Evolutionary conservation across 2,329 filamentous ascomycete species (phyloP).

Genomic region (Dactylellina cionopaga): DNA sequence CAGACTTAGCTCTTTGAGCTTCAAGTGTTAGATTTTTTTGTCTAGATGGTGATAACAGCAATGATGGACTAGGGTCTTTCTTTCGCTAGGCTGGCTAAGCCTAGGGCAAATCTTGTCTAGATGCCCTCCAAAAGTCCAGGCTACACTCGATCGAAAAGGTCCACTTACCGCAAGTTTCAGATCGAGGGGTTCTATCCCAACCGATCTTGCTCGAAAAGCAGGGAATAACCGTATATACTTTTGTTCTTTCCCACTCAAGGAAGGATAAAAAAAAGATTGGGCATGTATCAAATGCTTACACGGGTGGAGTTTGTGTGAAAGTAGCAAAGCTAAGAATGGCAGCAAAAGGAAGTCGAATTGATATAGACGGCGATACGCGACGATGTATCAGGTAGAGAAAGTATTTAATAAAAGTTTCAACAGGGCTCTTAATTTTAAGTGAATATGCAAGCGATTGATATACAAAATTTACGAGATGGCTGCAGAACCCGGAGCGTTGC

Average conservation of each 20-base stretch:
- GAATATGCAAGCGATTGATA: slow-evolving; percentile 41
- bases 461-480: slow-evolving; percentile 53
- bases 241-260: no score
- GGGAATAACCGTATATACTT: slow-evolving; percentile 6
- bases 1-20: slow-evolving; percentile 29
- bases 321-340: slow-evolving; percentile 18
- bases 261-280: neutral
- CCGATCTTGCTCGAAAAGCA: slow-evolving; percentile 36
- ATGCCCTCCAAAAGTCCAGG: slow-evolving; percentile 36
- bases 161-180: slow-evolving; percentile 54
- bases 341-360: slow-evolving; percentile 9
- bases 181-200: slow-evolving; percentile 34
- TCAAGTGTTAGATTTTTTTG: slow-evolving; percentile 33
- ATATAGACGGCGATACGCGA: slow-evolving; percentile 45
- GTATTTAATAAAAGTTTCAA: slow-evolving; percentile 36
- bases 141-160: slow-evolving; percentile 42
- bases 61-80: slow-evolving; percentile 45
- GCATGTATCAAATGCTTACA: slow-evolving; percentile 4
- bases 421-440: slow-evolving; percentile 7
- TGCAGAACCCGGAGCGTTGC: slow-evolving; percentile 50
- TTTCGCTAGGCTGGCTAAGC: slow-evolving; percentile 37
- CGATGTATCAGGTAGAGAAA: slow-evolving; percentile 29
- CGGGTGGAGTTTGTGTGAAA: slow-evolving; percentile 18
- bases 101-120: slow-evolving; percentile 36
- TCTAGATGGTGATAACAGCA: slow-evolving; percentile 50